Evolutionary conservation across 2,329 filamentous ascomycete genomes (phyloP), one percentile per base, ranked within the genome.

Genomic region (Malbranchea cinnamomea): DNA sequence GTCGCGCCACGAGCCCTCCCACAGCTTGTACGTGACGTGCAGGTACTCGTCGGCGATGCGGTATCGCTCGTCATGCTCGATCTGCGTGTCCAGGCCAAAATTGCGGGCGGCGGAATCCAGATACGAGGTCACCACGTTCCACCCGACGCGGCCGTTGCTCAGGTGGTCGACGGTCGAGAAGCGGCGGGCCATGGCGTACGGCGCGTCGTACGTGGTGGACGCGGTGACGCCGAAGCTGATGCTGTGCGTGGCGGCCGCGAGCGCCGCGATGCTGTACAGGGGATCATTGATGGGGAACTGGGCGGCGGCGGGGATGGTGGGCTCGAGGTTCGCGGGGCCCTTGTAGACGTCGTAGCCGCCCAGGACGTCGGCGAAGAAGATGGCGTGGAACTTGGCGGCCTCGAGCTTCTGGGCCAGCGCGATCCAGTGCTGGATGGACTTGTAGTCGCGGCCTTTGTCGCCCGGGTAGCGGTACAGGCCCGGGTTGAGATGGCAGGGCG

Each of bases 141-240:
- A 66, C 0, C 57, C 67, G 1, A 66, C 57, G 2, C 67, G 56
- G 0, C 65, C 64, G 19, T 54, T 49, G 26, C 56, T 64, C 4
- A 70, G 45, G 34, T 69, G 65, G 33, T 69, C 65, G 2, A 70
- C 49, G 0, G 62, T 66, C 2, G 65, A 65, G 31, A 70, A 65
- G 2, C 63, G 61, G 2, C 65, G 54, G 1, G 66, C 66, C 6
- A 68, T 55, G 28, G 67, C 63, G 26, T 67, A 68, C 4, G 66
- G 63, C 28, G 63, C 54, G 13, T 70, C 65, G 30, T 67, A 68
- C 0, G 65, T 70, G 0, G 63, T 68, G 0, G 62, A 65, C 0
- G 65, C 66, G 0, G 66, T 70, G 1, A 65, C 61, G 0, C 62
- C 65, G 3, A 70, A 62, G 0, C 62, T 52, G 32, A 67, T 48